phyloP scores from a whole-genome alignment of 768 basidiomycete genomes.

The Coprinellus aureogranulatus region DNA sequence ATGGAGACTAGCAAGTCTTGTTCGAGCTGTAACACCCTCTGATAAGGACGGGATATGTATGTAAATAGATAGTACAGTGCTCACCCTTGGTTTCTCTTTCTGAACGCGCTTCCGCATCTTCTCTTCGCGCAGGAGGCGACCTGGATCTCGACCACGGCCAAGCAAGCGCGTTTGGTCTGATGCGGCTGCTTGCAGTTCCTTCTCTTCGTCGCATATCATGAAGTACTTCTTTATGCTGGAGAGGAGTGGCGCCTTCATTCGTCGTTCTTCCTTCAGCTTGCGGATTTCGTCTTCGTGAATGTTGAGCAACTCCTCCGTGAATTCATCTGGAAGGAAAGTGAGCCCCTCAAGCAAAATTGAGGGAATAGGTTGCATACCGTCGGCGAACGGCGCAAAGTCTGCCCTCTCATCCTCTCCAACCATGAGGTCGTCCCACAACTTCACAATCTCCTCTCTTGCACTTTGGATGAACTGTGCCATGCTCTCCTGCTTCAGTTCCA shows the following conservation, averaged over 20 bases:
- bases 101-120: constrained; percentile 94
- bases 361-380: constrained; percentile 52
- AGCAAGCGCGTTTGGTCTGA: constrained; percentile 79
- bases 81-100: constrained; percentile 89
- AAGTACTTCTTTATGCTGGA: constrained; percentile 83
- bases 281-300: constrained; percentile 85
- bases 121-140: constrained; percentile 86
- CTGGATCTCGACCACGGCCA: constrained; percentile 83
- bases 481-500: constrained; percentile 81
- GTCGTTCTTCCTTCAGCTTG: constrained; percentile 78
- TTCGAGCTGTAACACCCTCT: constrained; percentile 90
- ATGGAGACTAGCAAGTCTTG: constrained; percentile 77
- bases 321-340: constrained; percentile 56
- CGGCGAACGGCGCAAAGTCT: constrained; percentile 78
- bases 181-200: constrained; percentile 78
- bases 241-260: constrained; percentile 73
- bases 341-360: neutral
- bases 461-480: constrained; percentile 83
- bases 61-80: too few species aligned
- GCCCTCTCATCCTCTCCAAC: constrained; percentile 77
- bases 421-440: constrained; percentile 85
- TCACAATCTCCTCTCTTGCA: constrained; percentile 76
- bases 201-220: constrained; percentile 85
- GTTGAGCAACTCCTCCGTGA: constrained; percentile 81
- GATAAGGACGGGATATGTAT: too few species aligned